A percentile compares a stretch with the other conserved stretches of the same genome.
These are phyloP conservation scores for Cucurbita moschata DNA, from an alignment of 306 rosid genomes.

Conservation along the genomic window DNA sequence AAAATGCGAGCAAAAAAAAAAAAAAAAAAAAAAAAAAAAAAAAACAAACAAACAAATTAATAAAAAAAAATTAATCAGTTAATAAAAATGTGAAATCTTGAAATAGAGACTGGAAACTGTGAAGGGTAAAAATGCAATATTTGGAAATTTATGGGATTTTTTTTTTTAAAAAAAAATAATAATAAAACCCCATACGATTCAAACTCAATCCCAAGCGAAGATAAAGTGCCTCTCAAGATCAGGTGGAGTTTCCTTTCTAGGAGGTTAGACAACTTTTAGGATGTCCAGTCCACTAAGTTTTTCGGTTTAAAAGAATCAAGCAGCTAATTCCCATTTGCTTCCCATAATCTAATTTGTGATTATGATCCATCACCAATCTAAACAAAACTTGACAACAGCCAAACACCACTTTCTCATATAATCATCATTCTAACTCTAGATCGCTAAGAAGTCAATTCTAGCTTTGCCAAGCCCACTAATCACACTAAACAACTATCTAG, in stretches of 20 bases:
- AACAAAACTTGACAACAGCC: neutral
- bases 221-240: neutral
- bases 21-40: too few species aligned
- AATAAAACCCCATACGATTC: neutral
- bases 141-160: neutral
- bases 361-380: slow-evolving; percentile 1
- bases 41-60: too few species aligned
- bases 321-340: neutral
- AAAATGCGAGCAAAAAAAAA: too few species aligned
- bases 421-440: neutral
- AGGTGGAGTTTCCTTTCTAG: neutral
- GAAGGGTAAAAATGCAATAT: too few species aligned
- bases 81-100: too few species aligned
- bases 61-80: too few species aligned
- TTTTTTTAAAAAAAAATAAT: neutral
- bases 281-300: slow-evolving; percentile 3
- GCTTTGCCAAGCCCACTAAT: neutral
- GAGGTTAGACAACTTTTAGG: neutral
- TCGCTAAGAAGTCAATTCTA: neutral
- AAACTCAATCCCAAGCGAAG: neutral
- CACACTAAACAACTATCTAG: neutral
- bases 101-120: too few species aligned
- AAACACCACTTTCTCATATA: neutral
- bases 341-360: neutral
- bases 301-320: neutral